Conservation (phyloP, 495 filamentous ascomycete genomes). For the Daldinia concentrica region DNA sequence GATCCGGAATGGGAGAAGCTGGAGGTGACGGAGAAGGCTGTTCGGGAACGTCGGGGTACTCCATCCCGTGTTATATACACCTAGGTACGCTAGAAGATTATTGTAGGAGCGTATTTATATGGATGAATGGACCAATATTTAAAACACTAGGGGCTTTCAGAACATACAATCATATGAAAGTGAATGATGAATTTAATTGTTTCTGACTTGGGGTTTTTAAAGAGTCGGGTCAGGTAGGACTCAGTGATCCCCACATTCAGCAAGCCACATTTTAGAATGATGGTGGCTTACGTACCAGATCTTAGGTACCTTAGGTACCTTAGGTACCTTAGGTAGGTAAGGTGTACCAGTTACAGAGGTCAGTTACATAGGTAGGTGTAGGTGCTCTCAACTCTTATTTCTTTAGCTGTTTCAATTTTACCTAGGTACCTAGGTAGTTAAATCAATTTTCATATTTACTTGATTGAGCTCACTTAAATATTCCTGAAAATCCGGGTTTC, state of each 20-base stretch:
- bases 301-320: neutral
- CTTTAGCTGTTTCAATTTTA: neutral
- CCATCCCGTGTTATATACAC: slow-evolving; percentile 37
- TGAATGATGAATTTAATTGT: slow-evolving; percentile 5
- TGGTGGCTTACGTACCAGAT: neutral
- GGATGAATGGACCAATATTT: neutral
- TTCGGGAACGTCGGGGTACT: slow-evolving; percentile 28
- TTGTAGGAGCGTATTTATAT: neutral
- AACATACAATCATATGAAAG: neutral
- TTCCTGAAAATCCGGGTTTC: too few relatives aligned
- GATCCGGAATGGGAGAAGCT: slow-evolving; percentile 46
- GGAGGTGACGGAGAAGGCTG: slow-evolving; percentile 46
- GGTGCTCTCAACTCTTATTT: neutral
- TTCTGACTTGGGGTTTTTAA: neutral
- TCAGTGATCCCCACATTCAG: neutral
- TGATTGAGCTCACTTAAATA: too few relatives aligned
- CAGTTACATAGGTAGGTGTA: too few relatives aligned
- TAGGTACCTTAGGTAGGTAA: too few relatives aligned
- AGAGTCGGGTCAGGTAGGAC: neutral
- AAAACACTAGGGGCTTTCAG: neutral
- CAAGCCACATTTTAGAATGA: neutral
- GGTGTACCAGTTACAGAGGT: too few relatives aligned
- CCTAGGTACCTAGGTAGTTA: too few relatives aligned
- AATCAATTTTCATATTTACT: too few relatives aligned
- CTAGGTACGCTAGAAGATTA: neutral